Evolutionary conservation across 2,329 filamentous ascomycete genomes (phyloP).

Genomic region (Ophiobolus disseminans): DNA sequence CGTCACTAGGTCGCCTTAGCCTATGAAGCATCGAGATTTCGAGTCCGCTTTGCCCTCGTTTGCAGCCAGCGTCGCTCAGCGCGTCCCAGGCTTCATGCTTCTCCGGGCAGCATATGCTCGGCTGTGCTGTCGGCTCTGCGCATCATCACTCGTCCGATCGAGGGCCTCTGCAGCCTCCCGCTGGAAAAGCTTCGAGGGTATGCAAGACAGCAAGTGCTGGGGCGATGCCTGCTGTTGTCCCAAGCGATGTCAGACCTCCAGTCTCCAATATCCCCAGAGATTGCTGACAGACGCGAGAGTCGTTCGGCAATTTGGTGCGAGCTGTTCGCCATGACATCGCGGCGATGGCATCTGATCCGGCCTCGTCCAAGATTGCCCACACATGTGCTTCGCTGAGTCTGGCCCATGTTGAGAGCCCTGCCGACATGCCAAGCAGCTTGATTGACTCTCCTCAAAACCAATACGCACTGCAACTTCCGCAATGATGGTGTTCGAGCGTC

Average conservation of each 20-base stretch:
- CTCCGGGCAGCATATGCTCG: constrained; percentile 12
- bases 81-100: constrained; percentile 11
- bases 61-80: constrained; percentile 24
- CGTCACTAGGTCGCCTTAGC: constrained; percentile 29
- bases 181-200: constrained; percentile 7
- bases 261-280: background rate
- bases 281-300: background rate
- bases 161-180: constrained; percentile 26
- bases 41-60: constrained; percentile 18
- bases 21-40: constrained; percentile 29
- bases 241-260: background rate
- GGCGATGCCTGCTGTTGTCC: background rate
- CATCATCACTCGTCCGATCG: constrained; percentile 19
- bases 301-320: constrained; percentile 14
- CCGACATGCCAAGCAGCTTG: constrained; percentile 33
- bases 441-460: constrained; percentile 15
- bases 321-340: constrained; percentile 11
- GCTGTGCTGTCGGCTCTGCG: constrained; percentile 7
- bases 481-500: constrained; percentile 32
- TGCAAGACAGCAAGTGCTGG: background rate
- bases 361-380: constrained; percentile 6
- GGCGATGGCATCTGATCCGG: constrained; percentile 11
- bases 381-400: constrained; percentile 26
- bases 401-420: constrained; percentile 22
- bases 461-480: constrained; percentile 20